phyloP scores from a whole-genome alignment of 176 grass and related monocot species.

The Coix lacrymajobi region DNA sequence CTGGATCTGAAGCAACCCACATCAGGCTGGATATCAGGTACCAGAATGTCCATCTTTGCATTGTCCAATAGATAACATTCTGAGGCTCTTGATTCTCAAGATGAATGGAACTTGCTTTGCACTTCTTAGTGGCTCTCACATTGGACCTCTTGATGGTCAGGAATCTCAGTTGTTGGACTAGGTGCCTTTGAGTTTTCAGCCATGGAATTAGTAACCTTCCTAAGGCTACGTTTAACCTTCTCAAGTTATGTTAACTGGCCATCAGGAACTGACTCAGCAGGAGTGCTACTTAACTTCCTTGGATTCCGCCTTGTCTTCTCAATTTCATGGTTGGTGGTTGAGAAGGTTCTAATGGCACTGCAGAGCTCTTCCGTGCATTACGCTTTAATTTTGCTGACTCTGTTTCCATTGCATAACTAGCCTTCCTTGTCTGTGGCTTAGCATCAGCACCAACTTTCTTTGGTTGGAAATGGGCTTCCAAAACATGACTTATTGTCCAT shows the following conservation, averaged over 20 bases:
- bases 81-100: conserved; percentile 37
- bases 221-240: conserved; percentile 85
- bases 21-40: conserved; percentile 46
- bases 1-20: conserved; percentile 18
- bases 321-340: conserved; percentile 47
- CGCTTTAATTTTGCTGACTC: conserved; percentile 86
- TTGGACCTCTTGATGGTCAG: conserved; percentile 38
- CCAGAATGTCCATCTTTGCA: conserved; percentile 29
- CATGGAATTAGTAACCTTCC: conserved; percentile 81
- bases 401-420: conserved; percentile 75
- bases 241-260: conserved; percentile 78
- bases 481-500: conserved; percentile 64
- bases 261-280: conserved; percentile 58
- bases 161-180: conserved; percentile 35
- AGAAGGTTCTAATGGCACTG: conserved; percentile 31
- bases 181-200: conserved; percentile 57
- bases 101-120: conserved; percentile 29
- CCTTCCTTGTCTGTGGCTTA: conserved; percentile 48
- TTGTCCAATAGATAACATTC: conserved; percentile 41
- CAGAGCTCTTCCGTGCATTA: conserved; percentile 51
- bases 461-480: conserved; percentile 57
- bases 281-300: conserved; percentile 41
- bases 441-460: conserved; percentile 54
- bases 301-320: conserved; percentile 64
- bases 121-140: conserved; percentile 37